Evolutionary conservation across 2,329 filamentous ascomycete genomes (phyloP), one percentile per base, ranked within the genome.

Genomic region (Beauveria varroae): DNA sequence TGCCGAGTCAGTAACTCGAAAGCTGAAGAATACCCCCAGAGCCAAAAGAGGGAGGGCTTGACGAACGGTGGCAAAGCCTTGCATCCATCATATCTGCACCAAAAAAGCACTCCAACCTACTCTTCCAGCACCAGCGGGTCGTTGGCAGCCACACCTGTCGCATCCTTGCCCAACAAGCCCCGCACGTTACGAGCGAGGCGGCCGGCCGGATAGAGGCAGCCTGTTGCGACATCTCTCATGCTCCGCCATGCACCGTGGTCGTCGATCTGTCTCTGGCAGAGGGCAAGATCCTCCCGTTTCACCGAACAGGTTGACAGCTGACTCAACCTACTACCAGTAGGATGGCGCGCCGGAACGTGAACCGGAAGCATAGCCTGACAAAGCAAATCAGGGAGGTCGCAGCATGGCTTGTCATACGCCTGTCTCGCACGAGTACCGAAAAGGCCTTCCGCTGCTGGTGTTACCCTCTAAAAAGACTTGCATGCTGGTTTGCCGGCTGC

Each of bases 281-380:
- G 22, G 34, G 37, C 40, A 53, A 60, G 57, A 60, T 60, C 49
- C 56, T 51, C 57, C 57, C 40, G 49, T 60, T 28, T 60, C 57
- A 60, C 57, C 49, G 40, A 44, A 40, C 18, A 58, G 47, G 34
- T 47, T 59, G 57, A 44, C n/a, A 37, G 49, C 22, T 46, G 14
- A 20, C n/a, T 30, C 47, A 24, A 40, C 40, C 40, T 30, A 53
- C 34, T 37, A 46, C 49, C 28, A 51, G 50, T 50, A 49, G 55
- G 22, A 53, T 52, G 57, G 37, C 49, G 49, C 40, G 12, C 57
- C 57, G 49, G 57, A 59, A 44, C 26, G 12, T 26, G 49, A 46
- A 37, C 49, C 37, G 49, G 56, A 4, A 34, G 47, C 26, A 57
- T 28, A n/a, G 44, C 56, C 44, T 43, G 57, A 50, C 46, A 41